Evolutionary conservation across 805 yeast genomes (phyloP), one percentile per base, ranked within the genome.

Genomic region (Zygotorulaspora danielsina): DNA sequence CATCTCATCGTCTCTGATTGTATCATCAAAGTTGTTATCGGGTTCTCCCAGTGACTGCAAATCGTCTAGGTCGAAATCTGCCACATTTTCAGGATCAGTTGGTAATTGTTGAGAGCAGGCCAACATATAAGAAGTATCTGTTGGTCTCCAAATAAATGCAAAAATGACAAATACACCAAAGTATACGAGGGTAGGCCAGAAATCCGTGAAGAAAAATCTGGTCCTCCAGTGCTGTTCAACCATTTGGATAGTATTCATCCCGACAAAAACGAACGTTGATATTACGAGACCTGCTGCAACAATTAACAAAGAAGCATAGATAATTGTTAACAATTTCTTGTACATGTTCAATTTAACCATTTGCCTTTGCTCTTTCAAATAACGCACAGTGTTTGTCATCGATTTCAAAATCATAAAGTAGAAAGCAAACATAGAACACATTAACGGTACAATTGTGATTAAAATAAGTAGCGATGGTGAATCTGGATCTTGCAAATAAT

Each of bases 91-190:
- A 46, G 82, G 85, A 44, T 81, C 93, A 6, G 84, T 83, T 49
- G 96, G 93, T 32, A 93, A 70, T 66, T 93, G 97, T 38, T 87
- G 86, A 2, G 96, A 85, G 46, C 89, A 89, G 9, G 97, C 97
- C 57, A 93, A 76, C 77, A 94, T 81, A 55, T 89, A 84, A 42
- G 96, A 88, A 28, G 95, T 87, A 51, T 84, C 93, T 0, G 97
- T 90, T 38, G 99, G 99, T 64, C 98, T 81, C 98, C 98, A 93
- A 47, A 93, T 76, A 69, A 88, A 78, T 4, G 96, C 85, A 48
- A 93, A 72, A 7, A 88, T 76, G 53, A 82, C 75, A 61, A 93
- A 89, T 26, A 89, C 89, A 34, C 81, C 65, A 57, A 84, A 86
- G 66, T 87, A 93, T 10, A 88, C 81, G 34, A 87, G 73, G 34